phyloP scores from a whole-genome alignment of 2,329 filamentous ascomycete species.

The Elsinoe perseae region DNA sequence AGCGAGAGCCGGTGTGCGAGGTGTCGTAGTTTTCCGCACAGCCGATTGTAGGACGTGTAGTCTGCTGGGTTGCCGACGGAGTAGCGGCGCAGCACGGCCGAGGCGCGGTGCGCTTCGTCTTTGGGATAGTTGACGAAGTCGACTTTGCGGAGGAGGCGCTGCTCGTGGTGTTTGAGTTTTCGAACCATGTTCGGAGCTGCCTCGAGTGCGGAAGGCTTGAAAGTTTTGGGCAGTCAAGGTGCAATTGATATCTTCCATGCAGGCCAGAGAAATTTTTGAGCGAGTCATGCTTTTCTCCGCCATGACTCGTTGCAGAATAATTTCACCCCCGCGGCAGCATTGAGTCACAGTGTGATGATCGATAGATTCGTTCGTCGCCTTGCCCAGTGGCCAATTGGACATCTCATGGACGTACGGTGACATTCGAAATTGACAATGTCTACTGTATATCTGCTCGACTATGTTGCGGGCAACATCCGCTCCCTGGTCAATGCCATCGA shows the following conservation, averaged over 20 bases:
- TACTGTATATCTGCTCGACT: conserved; percentile 73
- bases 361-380: too few relatives aligned
- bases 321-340: not conserved
- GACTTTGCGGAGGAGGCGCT: conserved; percentile 84
- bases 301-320: conserved; percentile 2
- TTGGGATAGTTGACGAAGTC: conserved; percentile 83
- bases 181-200: conserved; percentile 62
- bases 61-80: conserved; percentile 84
- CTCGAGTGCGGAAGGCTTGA: not conserved
- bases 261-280: not conserved
- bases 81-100: conserved; percentile 72
- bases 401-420: not conserved
- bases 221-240: not conserved
- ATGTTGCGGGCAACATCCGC: conserved; percentile 92
- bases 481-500: conserved; percentile 97
- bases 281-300: conserved; percentile 14
- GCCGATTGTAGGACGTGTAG: conserved; percentile 52
- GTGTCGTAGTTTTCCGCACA: conserved; percentile 64
- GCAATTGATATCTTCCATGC: not conserved
- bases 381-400: not conserved
- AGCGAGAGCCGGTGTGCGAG: conserved; percentile 81
- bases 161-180: conserved; percentile 94
- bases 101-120: conserved; percentile 79
- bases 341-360: conserved; percentile 12
- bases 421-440: conserved; percentile 48